Evolutionary conservation across 257 asterid species (phyloP).

Genomic region (Rehmannia glutinosa): DNA sequence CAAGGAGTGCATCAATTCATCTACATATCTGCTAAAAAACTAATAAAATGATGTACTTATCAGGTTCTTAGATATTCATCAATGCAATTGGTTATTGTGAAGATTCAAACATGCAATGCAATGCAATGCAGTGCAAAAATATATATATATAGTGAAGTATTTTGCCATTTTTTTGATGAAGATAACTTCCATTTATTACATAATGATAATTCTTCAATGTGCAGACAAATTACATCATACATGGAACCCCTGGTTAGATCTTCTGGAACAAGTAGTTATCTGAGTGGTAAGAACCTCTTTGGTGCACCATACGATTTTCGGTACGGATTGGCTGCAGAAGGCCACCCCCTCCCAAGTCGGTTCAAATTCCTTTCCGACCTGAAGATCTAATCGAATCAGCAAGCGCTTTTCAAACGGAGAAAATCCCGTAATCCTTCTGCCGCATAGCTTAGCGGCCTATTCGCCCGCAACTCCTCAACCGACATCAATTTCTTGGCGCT

Average conservation of each 20-base stretch:
- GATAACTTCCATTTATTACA: too few species aligned
- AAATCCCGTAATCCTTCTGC: constrained; percentile 54
- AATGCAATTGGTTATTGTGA: too few species aligned
- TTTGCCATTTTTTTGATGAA: too few species aligned
- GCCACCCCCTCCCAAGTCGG: constrained; percentile 57
- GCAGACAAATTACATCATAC: constrained; percentile 60
- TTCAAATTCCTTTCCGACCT: constrained; percentile 51
- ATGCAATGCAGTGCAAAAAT: too few species aligned
- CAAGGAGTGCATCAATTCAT: too few species aligned
- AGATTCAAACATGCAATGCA: too few species aligned
- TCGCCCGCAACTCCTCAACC: constrained; percentile 55
- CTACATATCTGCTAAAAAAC: too few species aligned
- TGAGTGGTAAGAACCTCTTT: constrained; percentile 49
- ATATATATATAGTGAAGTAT: too few species aligned
- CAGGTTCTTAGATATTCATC: too few species aligned
- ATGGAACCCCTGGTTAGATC: constrained; percentile 65
- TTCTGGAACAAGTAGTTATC: constrained; percentile 53
- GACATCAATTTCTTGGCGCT: constrained; percentile 51
- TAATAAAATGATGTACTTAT: too few species aligned
- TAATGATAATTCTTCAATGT: too few species aligned
- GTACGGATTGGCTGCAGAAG: constrained; percentile 66
- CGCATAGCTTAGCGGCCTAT: constrained; percentile 79
- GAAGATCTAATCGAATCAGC: constrained; percentile 51
- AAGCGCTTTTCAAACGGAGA: constrained; percentile 46
- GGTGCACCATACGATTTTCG: constrained; percentile 95